Conservation (phyloP, 1,139 yeast genomes). For the Scheffersomyces cryptocercus region DNA sequence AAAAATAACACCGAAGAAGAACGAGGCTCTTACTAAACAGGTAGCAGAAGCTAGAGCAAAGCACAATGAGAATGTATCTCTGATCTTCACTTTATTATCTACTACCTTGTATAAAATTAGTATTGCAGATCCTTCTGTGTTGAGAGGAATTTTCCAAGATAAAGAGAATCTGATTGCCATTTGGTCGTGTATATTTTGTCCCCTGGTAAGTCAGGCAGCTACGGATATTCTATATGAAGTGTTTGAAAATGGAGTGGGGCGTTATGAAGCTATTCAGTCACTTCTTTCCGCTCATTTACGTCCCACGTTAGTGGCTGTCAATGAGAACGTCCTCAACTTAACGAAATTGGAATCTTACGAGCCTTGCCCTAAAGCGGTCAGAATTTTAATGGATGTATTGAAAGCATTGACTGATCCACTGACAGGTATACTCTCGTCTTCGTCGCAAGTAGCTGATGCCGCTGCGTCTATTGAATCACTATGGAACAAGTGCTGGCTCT, state of each 20-base stretch:
- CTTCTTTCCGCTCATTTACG: constrained; percentile 47
- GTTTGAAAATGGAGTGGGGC: constrained; percentile 57
- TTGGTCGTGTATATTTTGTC: constrained; percentile 71
- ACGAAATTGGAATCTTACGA: constrained; percentile 57
- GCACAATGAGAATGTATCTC: constrained; percentile 34
- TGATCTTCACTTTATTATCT: constrained; percentile 23
- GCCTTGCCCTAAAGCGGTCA: constrained; percentile 74
- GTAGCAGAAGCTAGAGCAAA: constrained; percentile 25
- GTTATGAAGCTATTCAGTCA: constrained; percentile 68
- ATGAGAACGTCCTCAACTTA: constrained; percentile 46
- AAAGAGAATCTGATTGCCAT: constrained; percentile 47
- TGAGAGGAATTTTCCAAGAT: constrained; percentile 33
- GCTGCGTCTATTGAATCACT: constrained; percentile 30
- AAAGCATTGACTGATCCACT: constrained; percentile 67
- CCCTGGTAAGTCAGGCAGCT: constrained; percentile 64
- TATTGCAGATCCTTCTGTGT: constrained; percentile 42
- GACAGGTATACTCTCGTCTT: constrained; percentile 43
- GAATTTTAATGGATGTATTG: constrained; percentile 73
- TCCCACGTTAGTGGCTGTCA: constrained; percentile 49
- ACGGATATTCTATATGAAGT: constrained; percentile 74
- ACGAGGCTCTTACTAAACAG: constrained; percentile 18
- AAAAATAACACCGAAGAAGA: constrained; percentile 30
- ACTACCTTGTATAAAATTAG: constrained; percentile 35
- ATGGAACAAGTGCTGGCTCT: constrained; percentile 75
- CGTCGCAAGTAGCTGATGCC: constrained; percentile 9